Percentiles rank a stretch among this genome's conserved stretches.
These are phyloP conservation scores for Fusarium sp. DNA, from an alignment of 2,329 filamentous ascomycete species.

Conservation along the genomic window DNA sequence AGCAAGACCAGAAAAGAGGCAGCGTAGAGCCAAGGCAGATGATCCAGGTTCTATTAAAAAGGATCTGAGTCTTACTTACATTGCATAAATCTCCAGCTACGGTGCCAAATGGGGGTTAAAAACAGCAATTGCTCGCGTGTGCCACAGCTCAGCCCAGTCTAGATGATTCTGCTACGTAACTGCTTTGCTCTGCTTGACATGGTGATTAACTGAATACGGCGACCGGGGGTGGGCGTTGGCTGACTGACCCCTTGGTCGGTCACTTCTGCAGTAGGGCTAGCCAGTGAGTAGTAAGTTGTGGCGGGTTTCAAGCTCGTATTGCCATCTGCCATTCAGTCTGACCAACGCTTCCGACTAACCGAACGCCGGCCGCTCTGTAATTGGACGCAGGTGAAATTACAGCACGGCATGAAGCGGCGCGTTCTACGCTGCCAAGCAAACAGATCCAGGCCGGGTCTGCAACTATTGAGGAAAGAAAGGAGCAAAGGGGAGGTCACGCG, in stretches of 20 bases:
- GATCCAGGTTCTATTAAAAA: not conserved
- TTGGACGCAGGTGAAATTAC: conserved; percentile 2
- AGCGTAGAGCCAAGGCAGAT: not conserved
- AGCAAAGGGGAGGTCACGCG: not conserved
- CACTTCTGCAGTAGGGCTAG: conserved; percentile 25
- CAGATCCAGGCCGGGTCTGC: not conserved
- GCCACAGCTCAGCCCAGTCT: conserved; percentile 12
- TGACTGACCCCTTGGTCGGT: conserved; percentile 14
- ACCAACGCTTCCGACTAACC: conserved; percentile 27
- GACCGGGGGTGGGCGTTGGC: too few species aligned
- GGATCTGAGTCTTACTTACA: conserved; percentile 10
- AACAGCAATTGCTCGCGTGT: conserved; percentile 47
- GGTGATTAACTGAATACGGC: conserved; percentile 15
- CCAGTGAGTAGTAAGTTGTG: too few species aligned
- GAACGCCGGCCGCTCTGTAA: not conserved
- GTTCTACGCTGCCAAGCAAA: not conserved
- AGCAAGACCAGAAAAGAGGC: not conserved
- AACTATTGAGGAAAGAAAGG: not conserved
- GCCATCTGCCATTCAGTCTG: conserved; percentile 1
- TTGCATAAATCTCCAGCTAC: not conserved
- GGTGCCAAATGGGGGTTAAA: conserved; percentile 24
- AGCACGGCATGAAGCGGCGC: not conserved
- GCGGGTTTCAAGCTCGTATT: conserved; percentile 37
- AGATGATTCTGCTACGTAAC: conserved; percentile 23
- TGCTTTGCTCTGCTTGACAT: not conserved